Base-by-base conservation (phyloP, 2,329 filamentous ascomycete species). In the Aureobasidium subglaciale region DNA sequence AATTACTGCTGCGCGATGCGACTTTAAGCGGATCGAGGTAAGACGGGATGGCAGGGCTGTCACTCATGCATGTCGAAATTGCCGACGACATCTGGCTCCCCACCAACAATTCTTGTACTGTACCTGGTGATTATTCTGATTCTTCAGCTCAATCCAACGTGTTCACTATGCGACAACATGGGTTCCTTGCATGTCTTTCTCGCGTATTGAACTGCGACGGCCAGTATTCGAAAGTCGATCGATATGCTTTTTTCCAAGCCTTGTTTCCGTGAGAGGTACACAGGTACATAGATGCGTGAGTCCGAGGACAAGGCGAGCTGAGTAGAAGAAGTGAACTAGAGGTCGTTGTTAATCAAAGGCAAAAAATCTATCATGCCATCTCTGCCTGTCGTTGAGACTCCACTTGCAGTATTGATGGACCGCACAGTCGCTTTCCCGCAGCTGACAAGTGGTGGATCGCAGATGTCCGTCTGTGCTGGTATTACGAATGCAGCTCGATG, bases 361-460 rank as follows among this genome's bases (percentile, higher is more conserved):
- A 41, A 52, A 52, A 52, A 52, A 2, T 41, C 48, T 52, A 22
- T 2, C 35, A 32, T n/a, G 25, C 22, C n/a, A 30, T 41, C 48
- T 35, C 24, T 37, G 48, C 48, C 46, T 50, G 22, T 50, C 46
- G 46, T 50, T 50, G 46, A 37, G 46, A 37, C 46, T 38, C 46
- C 46, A 50, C 46, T 18, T 20, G 22, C 22, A 16, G 22, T n/a
- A 15, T 8, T 6, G 9, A 22, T 37, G 20, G n/a, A 50, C n/a
- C 32, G 25, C 27, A 37, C 15, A 9, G 24, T 16, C 25, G 32
- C 15, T 50, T 22, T 4, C 9, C 29, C 46, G 22, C 46, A 22
- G 37, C 45, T 37, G 32, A 32, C 46, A 32, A 37, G 32, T 50
- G 46, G 24, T 50, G 18, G 24, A 29, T 8, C 35, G 29, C 16